Evolutionary conservation across 1,284 basidiomycete species (phyloP).

Genomic region (Puccinia novopanici): DNA sequence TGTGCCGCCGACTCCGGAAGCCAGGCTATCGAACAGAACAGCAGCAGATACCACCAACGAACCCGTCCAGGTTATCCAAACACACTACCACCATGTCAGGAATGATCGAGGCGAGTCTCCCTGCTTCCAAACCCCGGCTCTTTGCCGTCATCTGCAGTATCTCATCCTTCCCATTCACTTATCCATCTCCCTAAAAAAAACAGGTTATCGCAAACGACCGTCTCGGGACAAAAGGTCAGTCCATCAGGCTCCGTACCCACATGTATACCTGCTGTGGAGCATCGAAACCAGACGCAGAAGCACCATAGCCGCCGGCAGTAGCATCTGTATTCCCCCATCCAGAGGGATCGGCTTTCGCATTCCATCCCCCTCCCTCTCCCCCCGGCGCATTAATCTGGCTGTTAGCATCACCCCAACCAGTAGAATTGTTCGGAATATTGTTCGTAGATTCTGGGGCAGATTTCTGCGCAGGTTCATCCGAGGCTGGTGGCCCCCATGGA

Average conservation of each 20-base stretch:
- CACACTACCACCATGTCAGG: too few relatives aligned
- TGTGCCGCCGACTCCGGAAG: too few relatives aligned
- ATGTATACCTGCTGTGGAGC: not conserved
- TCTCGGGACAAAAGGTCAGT: slow-evolving; percentile 92
- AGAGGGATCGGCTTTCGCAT: not conserved
- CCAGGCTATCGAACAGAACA: too few relatives aligned
- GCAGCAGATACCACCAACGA: too few relatives aligned
- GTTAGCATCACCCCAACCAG: slow-evolving; percentile 4
- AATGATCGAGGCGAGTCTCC: too few relatives aligned
- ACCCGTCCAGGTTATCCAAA: too few relatives aligned
- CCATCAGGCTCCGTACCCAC: too few relatives aligned
- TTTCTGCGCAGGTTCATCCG: not conserved
- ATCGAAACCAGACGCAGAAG: not conserved
- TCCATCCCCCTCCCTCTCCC: not conserved
- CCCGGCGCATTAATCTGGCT: not conserved
- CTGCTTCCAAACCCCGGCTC: not conserved
- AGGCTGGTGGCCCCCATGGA: not conserved
- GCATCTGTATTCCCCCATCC: not conserved
- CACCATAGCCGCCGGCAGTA: not conserved
- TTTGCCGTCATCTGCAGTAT: not conserved
- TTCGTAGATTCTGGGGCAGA: not conserved
- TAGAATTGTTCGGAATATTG: not conserved
- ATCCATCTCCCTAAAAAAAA: not conserved
- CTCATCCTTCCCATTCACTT: too few relatives aligned
- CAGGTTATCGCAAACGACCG: slow-evolving; percentile 96